Conservation (phyloP, 768 basidiomycete species). For the Kwoniella newhampshirensis region DNA sequence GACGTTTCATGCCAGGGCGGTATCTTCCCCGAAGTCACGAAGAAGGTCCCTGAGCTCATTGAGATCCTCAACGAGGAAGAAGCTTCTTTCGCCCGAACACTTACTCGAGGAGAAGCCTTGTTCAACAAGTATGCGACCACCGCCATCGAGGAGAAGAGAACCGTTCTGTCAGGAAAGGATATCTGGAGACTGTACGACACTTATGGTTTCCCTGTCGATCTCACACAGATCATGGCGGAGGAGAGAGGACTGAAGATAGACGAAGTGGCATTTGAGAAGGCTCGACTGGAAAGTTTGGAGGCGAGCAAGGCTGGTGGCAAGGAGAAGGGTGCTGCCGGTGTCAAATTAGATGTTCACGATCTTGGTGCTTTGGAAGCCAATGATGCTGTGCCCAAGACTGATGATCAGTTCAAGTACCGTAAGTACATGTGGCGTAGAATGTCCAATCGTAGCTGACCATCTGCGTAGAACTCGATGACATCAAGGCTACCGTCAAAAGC, state of each 20-base stretch:
- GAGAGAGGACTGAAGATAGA: constrained; percentile 82
- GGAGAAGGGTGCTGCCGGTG: constrained; percentile 59
- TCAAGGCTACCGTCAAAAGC: constrained; percentile 71
- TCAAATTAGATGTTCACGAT: constrained; percentile 95
- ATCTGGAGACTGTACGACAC: constrained; percentile 98
- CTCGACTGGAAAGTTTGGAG: constrained; percentile 82
- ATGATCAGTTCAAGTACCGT: constrained; percentile 91
- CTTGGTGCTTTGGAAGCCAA: constrained; percentile 81
- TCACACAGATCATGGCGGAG: constrained; percentile 96
- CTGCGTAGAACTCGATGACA: constrained; percentile 69
- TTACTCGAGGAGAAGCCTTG: constrained; percentile 92
- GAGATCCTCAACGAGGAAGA: constrained; percentile 98
- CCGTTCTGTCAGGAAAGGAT: constrained; percentile 79
- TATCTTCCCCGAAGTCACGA: constrained; percentile 90
- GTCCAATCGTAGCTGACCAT: constrained; percentile 4
- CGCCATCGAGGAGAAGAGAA: constrained; percentile 64
- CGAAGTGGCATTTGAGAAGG: constrained; percentile 82
- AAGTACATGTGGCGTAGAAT: constrained; percentile 43
- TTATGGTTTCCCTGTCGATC: constrained; percentile 94
- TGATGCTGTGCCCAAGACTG: constrained; percentile 75
- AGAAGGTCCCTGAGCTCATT: constrained; percentile 76
- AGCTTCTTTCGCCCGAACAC: constrained; percentile 92
- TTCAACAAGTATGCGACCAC: constrained; percentile 82
- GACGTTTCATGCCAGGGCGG: constrained; percentile 61
- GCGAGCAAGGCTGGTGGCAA: constrained; percentile 80